Conservation (phyloP, 2,329 filamentous ascomycete species). For the Clonostachys chloroleuca region DNA sequence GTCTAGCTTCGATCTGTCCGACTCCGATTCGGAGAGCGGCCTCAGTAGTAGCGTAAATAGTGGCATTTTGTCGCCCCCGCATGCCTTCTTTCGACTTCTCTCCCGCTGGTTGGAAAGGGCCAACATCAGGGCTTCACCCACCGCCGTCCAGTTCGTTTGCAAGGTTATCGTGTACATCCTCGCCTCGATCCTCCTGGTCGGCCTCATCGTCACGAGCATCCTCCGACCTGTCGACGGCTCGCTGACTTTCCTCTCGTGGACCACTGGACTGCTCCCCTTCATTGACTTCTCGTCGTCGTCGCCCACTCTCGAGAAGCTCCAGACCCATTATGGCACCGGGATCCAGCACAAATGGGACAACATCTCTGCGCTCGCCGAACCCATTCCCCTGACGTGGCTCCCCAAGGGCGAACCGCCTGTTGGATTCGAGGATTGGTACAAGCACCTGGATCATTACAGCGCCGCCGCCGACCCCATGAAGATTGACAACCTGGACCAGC, state of each 20-base stretch:
- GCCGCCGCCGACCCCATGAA: conserved; percentile 29
- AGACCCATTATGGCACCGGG: conserved; percentile 10
- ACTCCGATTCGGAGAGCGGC: too few relatives aligned
- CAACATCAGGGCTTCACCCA: too few relatives aligned
- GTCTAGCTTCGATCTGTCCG: too few relatives aligned
- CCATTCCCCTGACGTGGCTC: conserved; percentile 15
- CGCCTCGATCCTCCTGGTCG: conserved; percentile 1
- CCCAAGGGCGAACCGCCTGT: conserved; percentile 9
- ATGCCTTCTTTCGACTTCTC: too few relatives aligned
- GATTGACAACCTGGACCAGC: conserved; percentile 29
- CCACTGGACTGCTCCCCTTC: conserved; percentile 21
- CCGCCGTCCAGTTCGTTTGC: too few relatives aligned
- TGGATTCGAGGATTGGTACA: conserved; percentile 19
- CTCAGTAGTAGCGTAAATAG: too few relatives aligned
- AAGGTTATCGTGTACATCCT: too few relatives aligned
- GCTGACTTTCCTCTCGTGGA: conserved; percentile 27
- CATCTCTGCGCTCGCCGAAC: conserved; percentile 14
- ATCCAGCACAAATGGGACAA: conserved; percentile 19
- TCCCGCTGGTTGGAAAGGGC: too few relatives aligned
- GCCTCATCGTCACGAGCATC: not conserved
- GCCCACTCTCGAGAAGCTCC: conserved; percentile 14
- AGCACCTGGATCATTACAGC: conserved; percentile 20
- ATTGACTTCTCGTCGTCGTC: conserved; percentile 21
- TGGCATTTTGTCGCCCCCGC: too few relatives aligned
- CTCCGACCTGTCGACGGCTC: conserved; percentile 19